Base-by-base conservation (phyloP, 441 rosid genomes). In the Populus hybrid region DNA sequence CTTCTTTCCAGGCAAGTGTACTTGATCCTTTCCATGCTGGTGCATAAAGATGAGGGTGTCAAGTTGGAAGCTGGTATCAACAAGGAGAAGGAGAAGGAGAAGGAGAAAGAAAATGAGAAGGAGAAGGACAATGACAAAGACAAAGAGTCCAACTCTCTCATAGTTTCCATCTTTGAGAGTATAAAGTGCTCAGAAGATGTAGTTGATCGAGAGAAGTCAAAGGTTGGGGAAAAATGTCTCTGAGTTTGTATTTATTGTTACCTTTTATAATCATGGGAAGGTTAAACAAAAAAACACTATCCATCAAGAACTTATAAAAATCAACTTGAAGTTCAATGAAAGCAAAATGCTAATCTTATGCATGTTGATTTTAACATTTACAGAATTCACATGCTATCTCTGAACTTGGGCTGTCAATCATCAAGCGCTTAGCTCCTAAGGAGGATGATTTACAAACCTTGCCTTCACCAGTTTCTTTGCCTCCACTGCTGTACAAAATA, bases 361-460 rank as follows among this genome's bases (percentile, higher is more conserved):
- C 57, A 3, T 72, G 38, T 77, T 63, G 76, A 68, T 63, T 69
- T 84, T 80, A 76, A 24, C 69, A 72, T 82, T 82, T 64, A 73
- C 98, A 97, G 99, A 97, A 89, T 80, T 95, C 97, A 23, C 90
- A 90, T 83, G 99, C 97, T 77, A 85, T 97, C 76, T 91, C 92
- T 87, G 99, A 92, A 82, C 91, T 97, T 79, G 99, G 99, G 81
- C 82, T 97, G 85, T 86, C 91, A 35, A 87, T 92, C 69, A 83
- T 81, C 82, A 92, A 88, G 86, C 88, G 81, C 83, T 84, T 93
- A 72, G 81, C 85, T 75, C 87, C 71, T 68, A 89, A 87, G 85
- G 95, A 87, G 69, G 85, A 79, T 23, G 87, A 30, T 30, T 30
- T 30, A 30, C 32, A 87, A 81, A 87, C 70, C 77, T 77, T 71